Conservation (phyloP, 169 alveolate species). For the Miamiensis avidus region DNA sequence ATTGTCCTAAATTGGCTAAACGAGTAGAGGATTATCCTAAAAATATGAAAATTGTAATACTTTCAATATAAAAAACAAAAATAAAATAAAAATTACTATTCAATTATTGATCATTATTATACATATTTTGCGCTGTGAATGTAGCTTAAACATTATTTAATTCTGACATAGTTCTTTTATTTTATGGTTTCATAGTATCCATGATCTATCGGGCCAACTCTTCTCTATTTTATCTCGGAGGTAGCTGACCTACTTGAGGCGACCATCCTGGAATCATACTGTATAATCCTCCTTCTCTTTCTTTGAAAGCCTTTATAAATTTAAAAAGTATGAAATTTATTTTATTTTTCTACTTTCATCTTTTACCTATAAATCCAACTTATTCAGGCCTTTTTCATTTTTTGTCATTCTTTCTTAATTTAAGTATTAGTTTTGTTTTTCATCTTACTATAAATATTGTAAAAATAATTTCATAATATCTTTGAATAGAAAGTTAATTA, state of each 20-base stretch:
- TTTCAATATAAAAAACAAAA: too few species aligned
- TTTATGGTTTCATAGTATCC: slow-evolving; percentile 9
- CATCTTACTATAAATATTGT: neutral
- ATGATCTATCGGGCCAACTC: slow-evolving; percentile 1
- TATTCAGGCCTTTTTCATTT: slow-evolving; percentile 29
- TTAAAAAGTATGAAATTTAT: too few species aligned
- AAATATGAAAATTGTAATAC: neutral
- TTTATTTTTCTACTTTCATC: too few species aligned
- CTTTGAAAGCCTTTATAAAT: neutral
- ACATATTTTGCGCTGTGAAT: too few species aligned
- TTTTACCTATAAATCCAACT: slow-evolving; percentile 20
- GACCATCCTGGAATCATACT: slow-evolving; percentile 34
- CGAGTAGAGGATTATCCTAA: neutral
- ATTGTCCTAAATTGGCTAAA: neutral
- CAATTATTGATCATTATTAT: neutral
- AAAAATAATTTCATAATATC: too few species aligned
- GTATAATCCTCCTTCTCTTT: slow-evolving; percentile 10
- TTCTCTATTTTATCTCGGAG: slow-evolving; percentile 23
- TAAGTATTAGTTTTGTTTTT: neutral
- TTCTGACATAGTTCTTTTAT: neutral
- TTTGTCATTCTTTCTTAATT: slow-evolving; percentile 27
- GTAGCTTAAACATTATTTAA: neutral
- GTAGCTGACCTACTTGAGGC: slow-evolving; percentile 21
- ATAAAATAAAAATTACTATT: too few species aligned
- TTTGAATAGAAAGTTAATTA: neutral